These are phyloP conservation scores for Sphaerobolus stellatus DNA, from an alignment of 1,284 basidiomycete genomes.

Conservation along the genomic window DNA sequence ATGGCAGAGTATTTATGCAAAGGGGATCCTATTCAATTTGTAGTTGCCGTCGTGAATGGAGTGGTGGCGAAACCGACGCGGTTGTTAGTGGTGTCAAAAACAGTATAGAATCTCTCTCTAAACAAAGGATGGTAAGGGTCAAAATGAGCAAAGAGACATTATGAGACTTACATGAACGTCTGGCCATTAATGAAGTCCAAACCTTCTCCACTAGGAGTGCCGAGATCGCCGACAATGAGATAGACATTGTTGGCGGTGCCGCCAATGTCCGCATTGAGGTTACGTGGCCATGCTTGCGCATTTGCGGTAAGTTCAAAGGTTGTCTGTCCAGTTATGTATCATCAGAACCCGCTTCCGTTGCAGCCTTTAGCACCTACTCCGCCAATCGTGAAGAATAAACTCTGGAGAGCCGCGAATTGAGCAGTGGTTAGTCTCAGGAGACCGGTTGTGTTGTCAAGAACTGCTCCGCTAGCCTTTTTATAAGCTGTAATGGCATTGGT, in stretches of 20 bases:
- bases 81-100: slow-evolving; percentile 55
- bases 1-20: too few species aligned
- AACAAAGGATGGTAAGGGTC: background rate
- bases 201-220: background rate
- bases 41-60: too few species aligned
- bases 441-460: slow-evolving; percentile 16
- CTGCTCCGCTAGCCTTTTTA: slow-evolving; percentile 16
- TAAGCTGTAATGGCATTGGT: slow-evolving; percentile 17
- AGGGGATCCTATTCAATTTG: too few species aligned
- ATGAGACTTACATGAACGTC: slow-evolving; percentile 8
- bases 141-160: background rate
- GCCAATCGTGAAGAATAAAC: slow-evolving; percentile 19
- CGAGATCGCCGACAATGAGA: slow-evolving; percentile 37
- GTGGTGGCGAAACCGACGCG: slow-evolving; percentile 59
- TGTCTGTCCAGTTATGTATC: slow-evolving; percentile 5
- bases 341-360: background rate
- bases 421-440: slow-evolving; percentile 19
- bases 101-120: slow-evolving; percentile 17
- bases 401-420: slow-evolving; percentile 17
- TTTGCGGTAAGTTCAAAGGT: slow-evolving; percentile 23
- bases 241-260: slow-evolving; percentile 44
- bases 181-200: slow-evolving; percentile 12
- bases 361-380: slow-evolving; percentile 10
- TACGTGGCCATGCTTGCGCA: slow-evolving; percentile 39
- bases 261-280: slow-evolving; percentile 44